Conservation (phyloP, 768 basidiomycete species). For the Tylopilus subfusipes region DNA sequence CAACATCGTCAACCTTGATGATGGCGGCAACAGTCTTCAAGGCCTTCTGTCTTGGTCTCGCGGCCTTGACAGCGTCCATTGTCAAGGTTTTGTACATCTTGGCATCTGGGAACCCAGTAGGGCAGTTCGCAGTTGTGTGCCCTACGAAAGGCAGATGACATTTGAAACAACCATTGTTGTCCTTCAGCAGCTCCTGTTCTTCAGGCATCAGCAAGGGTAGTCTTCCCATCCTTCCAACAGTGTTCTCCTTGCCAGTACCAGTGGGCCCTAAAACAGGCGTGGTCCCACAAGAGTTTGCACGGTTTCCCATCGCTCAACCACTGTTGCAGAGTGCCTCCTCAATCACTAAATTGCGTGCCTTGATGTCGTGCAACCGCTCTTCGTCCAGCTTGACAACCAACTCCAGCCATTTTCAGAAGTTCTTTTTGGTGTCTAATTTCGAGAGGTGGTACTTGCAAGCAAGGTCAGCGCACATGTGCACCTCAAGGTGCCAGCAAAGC, state of each 20-base stretch:
- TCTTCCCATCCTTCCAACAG: too few species aligned
- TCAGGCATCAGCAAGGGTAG: slow-evolving; percentile 1
- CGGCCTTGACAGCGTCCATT: too few species aligned
- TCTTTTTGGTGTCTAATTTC: rapidly evolving
- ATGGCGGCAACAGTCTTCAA: background rate
- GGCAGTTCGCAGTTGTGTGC: slow-evolving; percentile 5
- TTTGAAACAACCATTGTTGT: slow-evolving; percentile 26
- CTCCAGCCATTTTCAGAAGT: background rate
- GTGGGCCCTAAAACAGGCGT: background rate
- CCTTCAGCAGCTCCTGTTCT: slow-evolving; percentile 10
- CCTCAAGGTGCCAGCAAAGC: background rate
- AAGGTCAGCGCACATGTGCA: background rate
- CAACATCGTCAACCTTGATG: background rate
- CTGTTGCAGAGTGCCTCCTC: too few species aligned
- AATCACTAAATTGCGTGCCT: background rate
- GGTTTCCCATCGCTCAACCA: too few species aligned
- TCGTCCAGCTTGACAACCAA: background rate
- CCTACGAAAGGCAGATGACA: slow-evolving; percentile 9
- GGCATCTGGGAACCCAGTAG: slow-evolving; percentile 16
- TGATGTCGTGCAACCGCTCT: background rate
- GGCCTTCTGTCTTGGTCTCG: too few species aligned
- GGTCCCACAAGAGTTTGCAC: background rate
- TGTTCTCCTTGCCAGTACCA: too few species aligned
- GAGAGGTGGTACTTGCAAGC: background rate
- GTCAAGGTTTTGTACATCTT: slow-evolving; percentile 9